Evolutionary conservation across 192 early-diverging fungal genomes (phyloP).

Genomic region (Backusella liffmaniae): DNA sequence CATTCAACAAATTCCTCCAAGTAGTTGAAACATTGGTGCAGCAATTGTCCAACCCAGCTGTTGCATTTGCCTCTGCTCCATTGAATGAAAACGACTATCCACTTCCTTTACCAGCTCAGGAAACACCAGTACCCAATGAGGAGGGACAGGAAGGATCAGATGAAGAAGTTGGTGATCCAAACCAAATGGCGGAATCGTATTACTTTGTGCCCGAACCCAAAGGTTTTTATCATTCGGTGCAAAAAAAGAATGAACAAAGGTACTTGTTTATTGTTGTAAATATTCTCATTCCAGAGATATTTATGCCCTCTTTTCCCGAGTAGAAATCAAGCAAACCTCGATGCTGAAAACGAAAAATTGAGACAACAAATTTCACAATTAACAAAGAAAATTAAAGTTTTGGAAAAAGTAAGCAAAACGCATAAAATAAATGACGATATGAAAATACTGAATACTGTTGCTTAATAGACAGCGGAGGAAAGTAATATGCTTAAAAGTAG

Average conservation of each 20-base stretch:
- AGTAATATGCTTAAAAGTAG: constrained; percentile 61
- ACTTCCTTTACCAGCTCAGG: not conserved
- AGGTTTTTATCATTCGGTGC: not conserved
- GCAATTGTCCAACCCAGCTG: constrained; percentile 64
- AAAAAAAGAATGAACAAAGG: not conserved
- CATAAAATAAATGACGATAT: not conserved
- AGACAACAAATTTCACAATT: constrained; percentile 49
- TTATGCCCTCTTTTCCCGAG: not conserved
- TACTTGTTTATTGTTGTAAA: not conserved
- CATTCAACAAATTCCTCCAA: constrained; percentile 82
- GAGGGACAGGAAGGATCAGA: not conserved
- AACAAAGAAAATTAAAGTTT: constrained; percentile 47
- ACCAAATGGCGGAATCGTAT: constrained; percentile 54
- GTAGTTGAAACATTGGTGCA: constrained; percentile 70
- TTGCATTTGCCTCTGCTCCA: constrained; percentile 62
- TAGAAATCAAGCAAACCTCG: not conserved
- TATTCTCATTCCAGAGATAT: not conserved
- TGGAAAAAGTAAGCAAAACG: constrained; percentile 51
- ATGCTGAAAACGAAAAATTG: constrained; percentile 22
- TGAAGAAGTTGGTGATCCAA: not conserved
- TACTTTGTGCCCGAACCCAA: constrained; percentile 45
- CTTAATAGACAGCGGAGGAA: constrained; percentile 57
- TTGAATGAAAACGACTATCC: constrained; percentile 43
- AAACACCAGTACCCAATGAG: not conserved
- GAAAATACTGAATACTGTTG: not conserved